Evolutionary conservation across 805 yeast genomes (phyloP).

Genomic region (Hanseniaspora jakobsenii): DNA sequence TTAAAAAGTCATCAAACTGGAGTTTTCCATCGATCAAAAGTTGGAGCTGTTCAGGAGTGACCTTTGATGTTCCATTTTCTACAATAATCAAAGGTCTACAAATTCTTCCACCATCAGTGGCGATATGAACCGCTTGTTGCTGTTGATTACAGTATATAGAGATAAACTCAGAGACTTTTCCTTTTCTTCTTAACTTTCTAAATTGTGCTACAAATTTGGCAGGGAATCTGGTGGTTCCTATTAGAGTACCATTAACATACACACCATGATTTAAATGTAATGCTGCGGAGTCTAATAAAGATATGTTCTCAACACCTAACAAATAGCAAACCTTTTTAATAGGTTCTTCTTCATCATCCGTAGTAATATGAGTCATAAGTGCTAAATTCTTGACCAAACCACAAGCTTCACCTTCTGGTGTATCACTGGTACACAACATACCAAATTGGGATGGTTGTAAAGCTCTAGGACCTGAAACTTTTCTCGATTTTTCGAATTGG

Average conservation of each 20-base stretch:
- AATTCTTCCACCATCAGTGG: constrained; percentile 97
- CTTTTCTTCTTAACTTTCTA: constrained; percentile 69
- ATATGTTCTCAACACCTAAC: constrained; percentile 82
- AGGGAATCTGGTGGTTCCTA: constrained; percentile 83
- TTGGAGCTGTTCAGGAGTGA: constrained; percentile 55
- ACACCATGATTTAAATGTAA: constrained; percentile 76
- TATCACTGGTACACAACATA: constrained; percentile 96
- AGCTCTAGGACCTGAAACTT: constrained; percentile 97
- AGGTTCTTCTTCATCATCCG: constrained; percentile 94
- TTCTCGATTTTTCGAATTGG: constrained; percentile 96
- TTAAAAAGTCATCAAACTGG: constrained; percentile 84
- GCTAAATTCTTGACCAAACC: constrained; percentile 96
- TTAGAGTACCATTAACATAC: constrained; percentile 82
- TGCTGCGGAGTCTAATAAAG: constrained; percentile 68
- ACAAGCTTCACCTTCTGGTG: constrained; percentile 99
- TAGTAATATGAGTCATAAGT: constrained; percentile 95
- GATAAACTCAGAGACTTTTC: constrained; percentile 78
- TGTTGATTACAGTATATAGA: constrained; percentile 83
- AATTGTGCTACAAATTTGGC: constrained; percentile 67
- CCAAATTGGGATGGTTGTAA: constrained; percentile 98
- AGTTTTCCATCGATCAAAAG: constrained; percentile 55
- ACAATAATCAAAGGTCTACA: constrained; percentile 93
- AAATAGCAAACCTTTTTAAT: constrained; percentile 61
- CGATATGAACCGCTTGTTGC: constrained; percentile 88
- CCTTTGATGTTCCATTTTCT: constrained; percentile 56